Conservation (phyloP, 495 filamentous ascomycete genomes). For the Aspergillus funiculosus region DNA sequence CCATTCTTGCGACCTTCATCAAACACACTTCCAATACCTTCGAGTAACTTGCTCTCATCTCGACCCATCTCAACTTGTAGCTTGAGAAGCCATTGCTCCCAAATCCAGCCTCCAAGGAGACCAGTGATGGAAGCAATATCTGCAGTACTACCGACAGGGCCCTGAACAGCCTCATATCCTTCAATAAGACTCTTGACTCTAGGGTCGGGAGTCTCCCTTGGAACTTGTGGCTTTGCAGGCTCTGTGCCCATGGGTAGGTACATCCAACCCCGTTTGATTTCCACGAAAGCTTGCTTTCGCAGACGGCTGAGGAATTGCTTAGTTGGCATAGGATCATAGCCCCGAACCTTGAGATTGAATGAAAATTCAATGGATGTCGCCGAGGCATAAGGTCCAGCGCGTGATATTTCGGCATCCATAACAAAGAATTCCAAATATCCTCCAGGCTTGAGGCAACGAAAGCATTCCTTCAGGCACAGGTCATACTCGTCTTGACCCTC, state of each 20-base stretch:
- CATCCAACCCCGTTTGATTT: slow-evolving; percentile 82
- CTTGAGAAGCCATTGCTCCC: slow-evolving; percentile 94
- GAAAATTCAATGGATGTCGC: slow-evolving; percentile 85
- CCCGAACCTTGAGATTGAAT: slow-evolving; percentile 77
- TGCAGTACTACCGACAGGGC: slow-evolving; percentile 66
- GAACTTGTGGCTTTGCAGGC: slow-evolving; percentile 36
- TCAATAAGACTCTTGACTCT: slow-evolving; percentile 46
- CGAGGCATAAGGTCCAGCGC: slow-evolving; percentile 66
- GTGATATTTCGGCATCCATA: slow-evolving; percentile 82
- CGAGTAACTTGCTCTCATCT: slow-evolving; percentile 58
- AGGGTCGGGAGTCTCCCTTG: slow-evolving; percentile 49
- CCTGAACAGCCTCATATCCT: slow-evolving; percentile 54
- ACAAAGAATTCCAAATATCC: slow-evolving; percentile 87
- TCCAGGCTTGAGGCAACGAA: slow-evolving; percentile 85
- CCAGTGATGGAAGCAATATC: slow-evolving; percentile 71
- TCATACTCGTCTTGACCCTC: slow-evolving; percentile 79
- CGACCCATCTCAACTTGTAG: slow-evolving; percentile 77
- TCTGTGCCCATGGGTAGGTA: slow-evolving; percentile 80
- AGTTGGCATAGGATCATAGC: slow-evolving; percentile 81
- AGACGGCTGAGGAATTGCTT: slow-evolving; percentile 71
- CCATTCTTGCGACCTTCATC: slow-evolving; percentile 77
- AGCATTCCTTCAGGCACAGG: slow-evolving; percentile 74
- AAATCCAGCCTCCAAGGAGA: slow-evolving; percentile 80
- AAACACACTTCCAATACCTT: slow-evolving; percentile 71
- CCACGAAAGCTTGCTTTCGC: slow-evolving; percentile 64